Evolutionary conservation across 148 eudicot species (phyloP).

Genomic region (Dianthus caryophyllus): DNA sequence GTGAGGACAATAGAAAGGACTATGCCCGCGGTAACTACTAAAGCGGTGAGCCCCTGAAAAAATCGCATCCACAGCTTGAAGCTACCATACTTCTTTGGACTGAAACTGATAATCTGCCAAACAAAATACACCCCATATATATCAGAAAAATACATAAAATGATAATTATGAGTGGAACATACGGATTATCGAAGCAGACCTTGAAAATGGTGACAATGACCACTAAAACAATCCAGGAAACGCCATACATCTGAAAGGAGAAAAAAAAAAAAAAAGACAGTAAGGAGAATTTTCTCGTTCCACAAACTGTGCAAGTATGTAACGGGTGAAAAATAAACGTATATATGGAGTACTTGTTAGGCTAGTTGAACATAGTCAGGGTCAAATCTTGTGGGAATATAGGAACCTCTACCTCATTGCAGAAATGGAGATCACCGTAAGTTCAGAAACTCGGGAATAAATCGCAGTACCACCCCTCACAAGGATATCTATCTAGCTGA

Average conservation of each 20-base stretch:
- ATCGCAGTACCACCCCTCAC: not conserved
- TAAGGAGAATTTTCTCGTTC: not conserved
- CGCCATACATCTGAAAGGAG: slow-evolving; percentile 66
- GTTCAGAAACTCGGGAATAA: not conserved
- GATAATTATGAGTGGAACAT: not conserved
- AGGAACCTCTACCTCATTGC: not conserved
- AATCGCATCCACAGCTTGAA: slow-evolving; percentile 85
- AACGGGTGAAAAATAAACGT: not conserved
- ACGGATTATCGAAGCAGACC: slow-evolving; percentile 37
- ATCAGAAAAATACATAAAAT: not conserved
- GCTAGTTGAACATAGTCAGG: not conserved
- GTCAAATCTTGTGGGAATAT: not conserved
- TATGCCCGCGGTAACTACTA: slow-evolving; percentile 65
- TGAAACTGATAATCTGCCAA: slow-evolving; percentile 70
- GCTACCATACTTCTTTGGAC: slow-evolving; percentile 74
- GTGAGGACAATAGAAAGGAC: slow-evolving; percentile 60
- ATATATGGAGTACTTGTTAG: no score
- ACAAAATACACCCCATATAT: not conserved
- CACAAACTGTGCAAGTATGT: not conserved
- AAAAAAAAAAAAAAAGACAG: not conserved
- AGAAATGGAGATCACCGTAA: not conserved
- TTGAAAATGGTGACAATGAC: slow-evolving; percentile 76
- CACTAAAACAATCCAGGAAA: slow-evolving; percentile 79
- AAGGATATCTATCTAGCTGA: not conserved
- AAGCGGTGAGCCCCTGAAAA: slow-evolving; percentile 81